Evolutionary conservation across 345 rosid genomes (phyloP).

Genomic region (Capsella bursapastoris): DNA sequence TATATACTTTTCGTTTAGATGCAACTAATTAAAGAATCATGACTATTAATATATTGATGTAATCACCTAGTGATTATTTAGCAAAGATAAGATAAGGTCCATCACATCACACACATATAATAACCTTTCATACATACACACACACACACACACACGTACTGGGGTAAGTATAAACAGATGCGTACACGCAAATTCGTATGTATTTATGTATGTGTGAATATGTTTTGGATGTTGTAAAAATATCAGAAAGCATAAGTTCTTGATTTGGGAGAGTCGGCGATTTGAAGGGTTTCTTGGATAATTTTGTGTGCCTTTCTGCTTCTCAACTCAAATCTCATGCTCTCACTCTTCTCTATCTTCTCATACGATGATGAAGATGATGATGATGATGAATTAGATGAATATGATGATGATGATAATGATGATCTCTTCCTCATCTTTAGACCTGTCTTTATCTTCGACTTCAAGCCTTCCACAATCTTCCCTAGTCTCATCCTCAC

Average conservation of each 20-base stretch:
- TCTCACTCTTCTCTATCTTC: slow-evolving; percentile 92
- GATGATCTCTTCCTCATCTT: slow-evolving; percentile 55
- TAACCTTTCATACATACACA: slow-evolving; percentile 20
- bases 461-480: slow-evolving; percentile 63
- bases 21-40: not conserved
- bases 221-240: slow-evolving; percentile 20
- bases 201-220: slow-evolving; percentile 25
- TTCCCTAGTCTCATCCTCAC: slow-evolving; percentile 64
- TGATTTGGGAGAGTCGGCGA: slow-evolving; percentile 76
- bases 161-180: slow-evolving; percentile 25
- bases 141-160: slow-evolving; percentile 5
- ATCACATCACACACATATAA: slow-evolving; percentile 35
- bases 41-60: not conserved
- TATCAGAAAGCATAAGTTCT: slow-evolving; percentile 61
- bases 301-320: slow-evolving; percentile 85
- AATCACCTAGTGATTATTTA: slow-evolving; percentile 10
- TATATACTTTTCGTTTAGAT: not conserved
- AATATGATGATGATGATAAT: slow-evolving; percentile 11
- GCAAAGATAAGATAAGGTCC: slow-evolving; percentile 20
- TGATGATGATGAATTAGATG: slow-evolving; percentile 14
- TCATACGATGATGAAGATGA: slow-evolving; percentile 51
- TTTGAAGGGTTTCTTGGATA: slow-evolving; percentile 67
- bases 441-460: slow-evolving; percentile 61
- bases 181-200: slow-evolving; percentile 24
- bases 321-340: slow-evolving; percentile 86